A percentile compares a stretch with the other conserved stretches of the same genome.
phyloP scores from a whole-genome alignment of 805 yeast species.

The Danielia reshetovae region DNA sequence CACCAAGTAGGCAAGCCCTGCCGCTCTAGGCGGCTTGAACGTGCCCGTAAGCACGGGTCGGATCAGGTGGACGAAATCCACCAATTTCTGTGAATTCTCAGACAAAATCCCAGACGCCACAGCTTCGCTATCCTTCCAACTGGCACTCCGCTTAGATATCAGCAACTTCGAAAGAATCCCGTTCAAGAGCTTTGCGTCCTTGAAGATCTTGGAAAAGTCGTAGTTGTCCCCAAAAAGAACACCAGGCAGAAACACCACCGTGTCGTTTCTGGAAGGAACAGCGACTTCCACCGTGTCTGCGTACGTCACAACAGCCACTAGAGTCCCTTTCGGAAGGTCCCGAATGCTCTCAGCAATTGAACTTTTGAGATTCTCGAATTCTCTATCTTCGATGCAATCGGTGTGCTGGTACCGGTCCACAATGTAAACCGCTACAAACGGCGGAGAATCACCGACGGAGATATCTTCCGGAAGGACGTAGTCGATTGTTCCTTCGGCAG shows the following conservation, averaged over 20 bases:
- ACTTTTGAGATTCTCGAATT: conserved; percentile 11
- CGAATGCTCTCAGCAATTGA: conserved; percentile 12
- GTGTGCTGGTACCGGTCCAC: conserved; percentile 30
- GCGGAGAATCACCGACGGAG: conserved; percentile 7
- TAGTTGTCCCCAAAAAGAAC: conserved; percentile 1
- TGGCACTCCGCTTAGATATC: no score
- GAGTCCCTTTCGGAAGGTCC: conserved; percentile 13
- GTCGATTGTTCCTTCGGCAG: conserved; percentile 24
- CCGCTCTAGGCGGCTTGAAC: conserved; percentile 29
- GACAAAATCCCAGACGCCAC: not conserved
- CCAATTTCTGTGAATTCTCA: conserved; percentile 8
- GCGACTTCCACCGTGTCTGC: conserved; percentile 26
- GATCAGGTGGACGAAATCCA: conserved; percentile 10
- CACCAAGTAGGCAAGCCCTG: conserved; percentile 33
- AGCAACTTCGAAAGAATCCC: not conserved
- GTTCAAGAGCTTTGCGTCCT: not conserved
- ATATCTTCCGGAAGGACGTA: conserved; percentile 29
- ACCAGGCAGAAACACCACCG: not conserved
- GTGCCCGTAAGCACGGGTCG: conserved; percentile 23
- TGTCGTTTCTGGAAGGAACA: conserved; percentile 3
- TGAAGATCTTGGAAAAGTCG: conserved; percentile 1
- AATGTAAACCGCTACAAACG: conserved; percentile 20
- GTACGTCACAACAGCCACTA: conserved; percentile 26
- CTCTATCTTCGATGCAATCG: conserved; percentile 15
- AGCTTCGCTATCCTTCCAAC: no score